Conservation (phyloP, 1,284 basidiomycete species). For the Tilletia caries region DNA sequence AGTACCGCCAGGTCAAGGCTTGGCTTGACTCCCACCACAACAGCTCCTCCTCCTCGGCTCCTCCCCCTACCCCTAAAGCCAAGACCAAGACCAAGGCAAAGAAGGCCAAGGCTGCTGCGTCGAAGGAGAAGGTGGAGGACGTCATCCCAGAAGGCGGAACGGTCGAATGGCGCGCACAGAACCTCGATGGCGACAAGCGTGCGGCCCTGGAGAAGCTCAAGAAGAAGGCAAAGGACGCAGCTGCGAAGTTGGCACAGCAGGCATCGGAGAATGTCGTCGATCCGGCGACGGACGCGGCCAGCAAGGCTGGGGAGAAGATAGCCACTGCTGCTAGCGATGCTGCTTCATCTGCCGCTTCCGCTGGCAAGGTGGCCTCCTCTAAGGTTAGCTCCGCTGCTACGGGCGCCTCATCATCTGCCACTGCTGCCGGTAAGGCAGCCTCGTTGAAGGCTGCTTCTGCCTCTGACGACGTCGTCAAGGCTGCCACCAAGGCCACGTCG, state of each 20-base stretch:
- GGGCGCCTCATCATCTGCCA: background rate
- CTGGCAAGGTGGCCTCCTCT: background rate
- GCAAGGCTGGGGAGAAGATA: background rate
- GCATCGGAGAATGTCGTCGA: slow-evolving; percentile 5
- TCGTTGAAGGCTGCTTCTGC: no score
- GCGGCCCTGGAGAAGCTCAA: slow-evolving; percentile 17
- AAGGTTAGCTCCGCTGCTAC: background rate
- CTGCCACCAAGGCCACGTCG: background rate
- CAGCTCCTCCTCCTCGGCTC: background rate
- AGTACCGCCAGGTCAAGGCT: slow-evolving; percentile 38
- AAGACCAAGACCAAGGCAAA: slow-evolving; percentile 22
- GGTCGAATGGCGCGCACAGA: slow-evolving; percentile 22
- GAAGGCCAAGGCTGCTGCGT: slow-evolving; percentile 17
- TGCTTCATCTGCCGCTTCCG: background rate
- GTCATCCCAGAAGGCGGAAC: slow-evolving; percentile 19
- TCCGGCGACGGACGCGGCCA: no score
- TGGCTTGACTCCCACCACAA: slow-evolving; percentile 40
- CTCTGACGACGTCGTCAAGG: no score
- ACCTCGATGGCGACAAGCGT: slow-evolving; percentile 18
- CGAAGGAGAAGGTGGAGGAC: background rate
- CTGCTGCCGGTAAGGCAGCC: background rate
- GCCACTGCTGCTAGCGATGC: background rate
- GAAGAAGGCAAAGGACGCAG: slow-evolving; percentile 12
- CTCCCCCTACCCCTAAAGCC: slow-evolving; percentile 19
- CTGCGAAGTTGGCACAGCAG: background rate